Conservation (phyloP, 2,329 filamentous ascomycete species). For the Clathrospora elynae region DNA sequence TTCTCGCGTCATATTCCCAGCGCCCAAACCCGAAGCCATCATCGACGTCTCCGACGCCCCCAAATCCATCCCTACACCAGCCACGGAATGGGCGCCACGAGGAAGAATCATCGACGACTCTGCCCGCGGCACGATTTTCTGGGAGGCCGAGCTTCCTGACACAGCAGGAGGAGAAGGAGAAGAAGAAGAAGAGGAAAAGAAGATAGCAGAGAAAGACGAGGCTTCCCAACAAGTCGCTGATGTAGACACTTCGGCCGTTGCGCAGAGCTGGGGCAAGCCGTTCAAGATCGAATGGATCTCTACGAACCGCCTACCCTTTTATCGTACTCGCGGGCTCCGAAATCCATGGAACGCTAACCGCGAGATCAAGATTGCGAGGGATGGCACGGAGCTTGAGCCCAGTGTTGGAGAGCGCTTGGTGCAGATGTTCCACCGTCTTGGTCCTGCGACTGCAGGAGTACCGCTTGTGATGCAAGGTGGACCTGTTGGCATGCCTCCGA, state of each 20-base stretch:
- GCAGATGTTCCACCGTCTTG: conserved; percentile 68
- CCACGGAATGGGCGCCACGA: conserved; percentile 76
- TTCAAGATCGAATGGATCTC: conserved; percentile 92
- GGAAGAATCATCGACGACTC: conserved; percentile 92
- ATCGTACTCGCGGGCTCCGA: conserved; percentile 80
- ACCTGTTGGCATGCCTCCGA: conserved; percentile 32
- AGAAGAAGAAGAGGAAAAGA: conserved; percentile 52
- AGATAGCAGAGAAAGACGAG: conserved; percentile 48
- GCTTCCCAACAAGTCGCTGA: conserved; percentile 31
- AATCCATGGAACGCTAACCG: conserved; percentile 96
- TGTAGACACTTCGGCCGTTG: conserved; percentile 46
- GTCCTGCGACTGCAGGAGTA: conserved; percentile 32
- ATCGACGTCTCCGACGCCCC: conserved; percentile 68
- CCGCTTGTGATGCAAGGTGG: conserved; percentile 30
- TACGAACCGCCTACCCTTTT: conserved; percentile 82
- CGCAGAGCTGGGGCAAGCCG: conserved; percentile 83
- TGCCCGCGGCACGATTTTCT: conserved; percentile 93
- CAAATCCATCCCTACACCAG: conserved; percentile 77
- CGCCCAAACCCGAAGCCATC: conserved; percentile 64
- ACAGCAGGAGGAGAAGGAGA: conserved; percentile 55
- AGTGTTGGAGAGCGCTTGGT: conserved; percentile 76
- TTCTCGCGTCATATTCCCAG: conserved; percentile 51
- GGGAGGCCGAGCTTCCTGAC: conserved; percentile 77
- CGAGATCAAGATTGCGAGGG: conserved; percentile 93
- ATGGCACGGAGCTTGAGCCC: conserved; percentile 91